Conservation (phyloP, 1,284 basidiomycete species). For the Marasmius oreades region DNA sequence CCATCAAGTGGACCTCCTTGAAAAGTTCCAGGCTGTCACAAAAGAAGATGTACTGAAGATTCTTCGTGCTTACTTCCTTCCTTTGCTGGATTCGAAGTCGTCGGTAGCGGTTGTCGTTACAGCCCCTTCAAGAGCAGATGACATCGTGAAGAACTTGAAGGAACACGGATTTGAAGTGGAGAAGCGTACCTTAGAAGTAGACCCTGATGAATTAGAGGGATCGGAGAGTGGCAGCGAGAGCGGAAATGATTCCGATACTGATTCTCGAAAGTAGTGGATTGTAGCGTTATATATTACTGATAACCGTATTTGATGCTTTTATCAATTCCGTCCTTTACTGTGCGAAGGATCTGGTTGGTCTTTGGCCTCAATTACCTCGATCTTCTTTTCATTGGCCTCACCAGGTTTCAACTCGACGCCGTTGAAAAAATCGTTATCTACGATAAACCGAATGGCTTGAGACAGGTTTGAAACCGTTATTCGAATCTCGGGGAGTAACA, state of each 20-base stretch:
- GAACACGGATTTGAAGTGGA: conserved; percentile 79
- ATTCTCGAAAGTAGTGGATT: conserved; percentile 14
- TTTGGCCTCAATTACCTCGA: conserved; percentile 49
- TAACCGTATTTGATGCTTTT: conserved; percentile 7
- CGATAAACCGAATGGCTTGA: conserved; percentile 90
- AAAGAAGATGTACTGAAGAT: conserved; percentile 72
- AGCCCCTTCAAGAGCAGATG: conserved; percentile 75
- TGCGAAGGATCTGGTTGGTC: not conserved
- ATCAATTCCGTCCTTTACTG: not conserved
- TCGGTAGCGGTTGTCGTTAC: conserved; percentile 85
- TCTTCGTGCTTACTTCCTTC: conserved; percentile 78
- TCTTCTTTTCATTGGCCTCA: conserved; percentile 66
- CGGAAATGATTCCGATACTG: conserved; percentile 30
- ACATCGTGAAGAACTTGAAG: conserved; percentile 65
- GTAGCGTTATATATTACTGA: conserved; percentile 7
- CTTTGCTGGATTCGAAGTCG: conserved; percentile 78
- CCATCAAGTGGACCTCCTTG: conserved; percentile 71
- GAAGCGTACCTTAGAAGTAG: conserved; percentile 66
- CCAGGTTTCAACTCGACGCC: conserved; percentile 83
- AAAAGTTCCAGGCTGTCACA: conserved; percentile 76
- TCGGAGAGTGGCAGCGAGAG: conserved; percentile 31
- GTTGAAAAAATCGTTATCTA: conserved; percentile 86
- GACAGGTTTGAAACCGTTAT: conserved; percentile 91
- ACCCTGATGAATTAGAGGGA: conserved; percentile 44
- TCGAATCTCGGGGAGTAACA: conserved; percentile 87